A percentile compares a stretch with the other conserved stretches of the same genome.
These are phyloP conservation scores for Prunus padus DNA, from an alignment of 306 rosid species.

Conservation along the genomic window DNA sequence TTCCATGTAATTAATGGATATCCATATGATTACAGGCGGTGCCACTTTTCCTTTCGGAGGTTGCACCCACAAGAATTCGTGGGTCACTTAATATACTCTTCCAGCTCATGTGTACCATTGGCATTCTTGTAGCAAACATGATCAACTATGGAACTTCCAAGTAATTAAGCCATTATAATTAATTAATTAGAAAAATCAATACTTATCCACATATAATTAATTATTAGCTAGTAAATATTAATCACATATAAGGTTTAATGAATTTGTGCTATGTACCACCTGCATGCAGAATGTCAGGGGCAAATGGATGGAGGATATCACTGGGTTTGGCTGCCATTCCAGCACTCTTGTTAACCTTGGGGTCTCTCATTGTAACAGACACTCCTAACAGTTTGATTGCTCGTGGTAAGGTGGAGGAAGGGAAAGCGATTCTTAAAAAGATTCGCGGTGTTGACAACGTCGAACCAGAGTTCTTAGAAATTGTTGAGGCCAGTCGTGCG, in stretches of 20 bases:
- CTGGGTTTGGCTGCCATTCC: slow-evolving; percentile 52
- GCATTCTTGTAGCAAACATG: slow-evolving; percentile 57
- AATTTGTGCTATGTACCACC: no score
- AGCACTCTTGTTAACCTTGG: slow-evolving; percentile 36
- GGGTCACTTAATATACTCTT: slow-evolving; percentile 69
- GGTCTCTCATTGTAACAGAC: slow-evolving; percentile 45
- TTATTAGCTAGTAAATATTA: neutral
- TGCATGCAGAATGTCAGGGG: slow-evolving; percentile 37
- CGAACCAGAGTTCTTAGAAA: slow-evolving; percentile 48
- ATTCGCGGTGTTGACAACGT: slow-evolving; percentile 54
- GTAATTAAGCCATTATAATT: slow-evolving; percentile 17
- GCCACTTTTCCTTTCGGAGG: slow-evolving; percentile 66
- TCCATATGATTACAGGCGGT: slow-evolving; percentile 35
- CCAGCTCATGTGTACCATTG: slow-evolving; percentile 56
- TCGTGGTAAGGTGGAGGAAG: slow-evolving; percentile 49
- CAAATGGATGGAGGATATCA: slow-evolving; percentile 69
- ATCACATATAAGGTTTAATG: no score
- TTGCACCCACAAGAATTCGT: slow-evolving; percentile 67
- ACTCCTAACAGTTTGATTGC: slow-evolving; percentile 57
- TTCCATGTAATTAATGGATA: neutral
- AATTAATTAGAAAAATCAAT: no score
- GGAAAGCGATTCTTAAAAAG: slow-evolving; percentile 44
- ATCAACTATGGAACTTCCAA: slow-evolving; percentile 54
- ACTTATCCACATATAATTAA: neutral
- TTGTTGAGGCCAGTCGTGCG: slow-evolving; percentile 43